Conservation (phyloP, 805 yeast species). For the Metschnikowia lochheadii region DNA sequence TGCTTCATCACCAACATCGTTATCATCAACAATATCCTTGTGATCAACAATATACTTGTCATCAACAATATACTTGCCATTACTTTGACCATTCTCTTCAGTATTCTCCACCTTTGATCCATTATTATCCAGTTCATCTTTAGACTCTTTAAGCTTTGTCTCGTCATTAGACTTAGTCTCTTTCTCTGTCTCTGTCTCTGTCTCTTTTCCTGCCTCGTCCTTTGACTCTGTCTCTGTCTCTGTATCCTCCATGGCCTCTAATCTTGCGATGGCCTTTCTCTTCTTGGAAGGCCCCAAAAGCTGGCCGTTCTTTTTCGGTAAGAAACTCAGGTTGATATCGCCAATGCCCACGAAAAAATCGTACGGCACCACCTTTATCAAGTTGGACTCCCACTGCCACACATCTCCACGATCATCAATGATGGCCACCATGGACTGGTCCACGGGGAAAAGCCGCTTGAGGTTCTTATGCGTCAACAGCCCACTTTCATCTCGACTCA, state of each 20-base stretch:
- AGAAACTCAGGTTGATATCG: slow-evolving; percentile 87
- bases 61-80: neutral
- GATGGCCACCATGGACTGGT: slow-evolving; percentile 92
- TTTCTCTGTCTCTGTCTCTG: slow-evolving; percentile 7
- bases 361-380: slow-evolving; percentile 90
- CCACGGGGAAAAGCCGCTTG: slow-evolving; percentile 87
- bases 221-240: neutral
- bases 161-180: neutral
- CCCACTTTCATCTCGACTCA: slow-evolving; percentile 93
- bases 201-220: too few relatives aligned
- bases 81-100: too few relatives aligned
- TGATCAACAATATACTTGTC: neutral
- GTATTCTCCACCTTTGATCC: neutral
- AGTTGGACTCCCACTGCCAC: slow-evolving; percentile 94
- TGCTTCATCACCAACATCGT: neutral
- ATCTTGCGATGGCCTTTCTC: slow-evolving; percentile 51
- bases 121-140: neutral
- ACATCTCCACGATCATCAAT: slow-evolving; percentile 98
- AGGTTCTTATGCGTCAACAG: slow-evolving; percentile 84
- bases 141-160: neutral
- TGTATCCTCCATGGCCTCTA: slow-evolving; percentile 41
- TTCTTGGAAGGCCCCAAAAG: slow-evolving; percentile 59
- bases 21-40: neutral
- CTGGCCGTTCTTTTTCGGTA: slow-evolving; percentile 71
- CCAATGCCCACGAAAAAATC: slow-evolving; percentile 97